Evolutionary conservation across 2,329 filamentous ascomycete species (phyloP).

Genomic region (Parastagonospora avenae): DNA sequence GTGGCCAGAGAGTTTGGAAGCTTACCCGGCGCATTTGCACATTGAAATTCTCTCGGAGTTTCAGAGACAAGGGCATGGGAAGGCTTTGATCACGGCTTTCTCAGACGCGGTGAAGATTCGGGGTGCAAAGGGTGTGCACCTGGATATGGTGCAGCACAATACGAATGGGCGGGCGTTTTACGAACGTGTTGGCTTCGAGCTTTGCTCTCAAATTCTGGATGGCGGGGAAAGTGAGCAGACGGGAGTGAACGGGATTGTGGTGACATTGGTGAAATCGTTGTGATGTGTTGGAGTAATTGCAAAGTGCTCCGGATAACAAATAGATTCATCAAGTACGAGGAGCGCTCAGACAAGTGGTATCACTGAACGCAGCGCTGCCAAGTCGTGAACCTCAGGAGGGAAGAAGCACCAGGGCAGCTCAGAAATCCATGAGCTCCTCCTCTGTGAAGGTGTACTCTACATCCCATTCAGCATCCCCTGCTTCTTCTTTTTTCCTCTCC

Average conservation of each 20-base stretch:
- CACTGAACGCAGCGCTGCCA: too few species aligned
- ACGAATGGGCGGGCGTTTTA: conserved; percentile 35
- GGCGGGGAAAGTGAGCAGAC: conserved; percentile 30
- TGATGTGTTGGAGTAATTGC: too few species aligned
- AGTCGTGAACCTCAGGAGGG: too few species aligned
- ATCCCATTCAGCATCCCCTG: too few species aligned
- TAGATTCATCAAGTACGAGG: too few species aligned
- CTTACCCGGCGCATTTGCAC: conserved; percentile 47
- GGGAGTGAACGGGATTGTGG: conserved; percentile 27
- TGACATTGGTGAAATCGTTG: conserved; percentile 31
- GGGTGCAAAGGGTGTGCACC: conserved; percentile 40
- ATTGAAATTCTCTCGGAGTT: conserved; percentile 44
- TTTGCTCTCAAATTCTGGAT: conserved; percentile 33
- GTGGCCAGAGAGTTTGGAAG: conserved; percentile 20
- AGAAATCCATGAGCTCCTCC: too few species aligned
- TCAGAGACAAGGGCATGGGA: conserved; percentile 41
- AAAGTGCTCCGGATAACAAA: too few species aligned
- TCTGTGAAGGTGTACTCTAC: too few species aligned
- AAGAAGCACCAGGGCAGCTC: too few species aligned
- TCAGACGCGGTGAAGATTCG: conserved; percentile 23
- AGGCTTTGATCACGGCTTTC: conserved; percentile 31
- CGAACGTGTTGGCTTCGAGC: conserved; percentile 29
- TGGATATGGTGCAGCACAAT: conserved; percentile 44
- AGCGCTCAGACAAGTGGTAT: too few species aligned
- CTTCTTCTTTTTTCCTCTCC: too few species aligned